Evolutionary conservation across 352 stramenopile species (phyloP).

Genomic region (Phytophthora megakarya): DNA sequence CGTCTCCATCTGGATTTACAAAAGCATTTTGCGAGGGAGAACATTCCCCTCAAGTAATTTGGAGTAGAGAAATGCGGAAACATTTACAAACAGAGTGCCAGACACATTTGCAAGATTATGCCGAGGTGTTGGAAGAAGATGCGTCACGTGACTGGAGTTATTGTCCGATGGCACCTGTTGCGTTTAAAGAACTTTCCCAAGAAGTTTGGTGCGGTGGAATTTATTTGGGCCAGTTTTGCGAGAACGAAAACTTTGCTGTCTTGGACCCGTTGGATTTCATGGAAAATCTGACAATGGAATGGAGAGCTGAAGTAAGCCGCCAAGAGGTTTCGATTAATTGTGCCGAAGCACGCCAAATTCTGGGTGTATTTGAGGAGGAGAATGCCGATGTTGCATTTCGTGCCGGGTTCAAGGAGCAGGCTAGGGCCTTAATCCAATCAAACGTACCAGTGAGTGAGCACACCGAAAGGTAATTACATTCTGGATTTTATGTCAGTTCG

Average conservation of each 20-base stretch:
- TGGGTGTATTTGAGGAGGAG: constrained; percentile 36
- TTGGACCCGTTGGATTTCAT: constrained; percentile 90
- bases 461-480: constrained; percentile 43
- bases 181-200: constrained; percentile 87
- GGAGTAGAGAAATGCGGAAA: constrained; percentile 92
- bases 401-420: constrained; percentile 60
- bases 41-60: constrained; percentile 93
- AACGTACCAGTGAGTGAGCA: constrained; percentile 37
- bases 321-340: constrained; percentile 30
- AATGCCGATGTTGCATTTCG: constrained; percentile 40
- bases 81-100: constrained; percentile 88
- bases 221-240: constrained; percentile 93
- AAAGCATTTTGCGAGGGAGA: constrained; percentile 88
- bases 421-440: constrained; percentile 41
- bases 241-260: constrained; percentile 82
- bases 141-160: constrained; percentile 89
- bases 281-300: constrained; percentile 70
- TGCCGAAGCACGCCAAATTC: constrained; percentile 47
- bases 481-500: neutral
- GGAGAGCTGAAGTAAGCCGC: constrained; percentile 73
- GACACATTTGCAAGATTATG: constrained; percentile 93
- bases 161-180: constrained; percentile 90
- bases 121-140: constrained; percentile 88
- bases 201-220: constrained; percentile 95
- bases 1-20: constrained; percentile 82